phyloP scores from a whole-genome alignment of 345 rosid genomes.

The Leavenworthia alabamica region DNA sequence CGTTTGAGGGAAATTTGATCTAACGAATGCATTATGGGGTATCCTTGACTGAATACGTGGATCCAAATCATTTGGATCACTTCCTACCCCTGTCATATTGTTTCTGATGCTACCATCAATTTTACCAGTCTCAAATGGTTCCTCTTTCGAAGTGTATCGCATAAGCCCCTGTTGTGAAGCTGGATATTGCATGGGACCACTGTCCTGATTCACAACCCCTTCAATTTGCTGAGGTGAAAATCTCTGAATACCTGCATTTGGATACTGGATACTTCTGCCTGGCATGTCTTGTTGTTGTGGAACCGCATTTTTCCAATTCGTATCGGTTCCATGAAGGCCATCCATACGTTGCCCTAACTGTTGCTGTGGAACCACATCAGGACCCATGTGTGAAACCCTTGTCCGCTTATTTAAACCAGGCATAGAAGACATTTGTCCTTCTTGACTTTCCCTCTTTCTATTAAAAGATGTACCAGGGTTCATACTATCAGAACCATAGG shows the following conservation, averaged over 20 bases:
- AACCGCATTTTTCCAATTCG: conserved; percentile 58
- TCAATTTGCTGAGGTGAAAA: conserved; percentile 65
- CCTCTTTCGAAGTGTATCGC: conserved; percentile 67
- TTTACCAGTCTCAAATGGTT: conserved; percentile 65
- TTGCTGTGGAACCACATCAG: conserved; percentile 67
- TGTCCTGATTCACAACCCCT: conserved; percentile 61
- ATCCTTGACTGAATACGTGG: conserved; percentile 56
- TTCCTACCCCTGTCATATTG: conserved; percentile 46
- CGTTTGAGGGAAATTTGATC: conserved; percentile 53
- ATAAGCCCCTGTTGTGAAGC: conserved; percentile 50
- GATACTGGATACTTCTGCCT: conserved; percentile 61
- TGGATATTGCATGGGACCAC: conserved; percentile 45
- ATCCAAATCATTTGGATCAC: conserved; percentile 56
- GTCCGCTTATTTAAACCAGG: conserved; percentile 60
- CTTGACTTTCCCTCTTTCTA: conserved; percentile 72
- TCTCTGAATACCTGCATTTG: no score
- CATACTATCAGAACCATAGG: conserved; percentile 47
- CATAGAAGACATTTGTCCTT: conserved; percentile 54
- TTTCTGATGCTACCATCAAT: conserved; percentile 50
- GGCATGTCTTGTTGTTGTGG: conserved; percentile 48
- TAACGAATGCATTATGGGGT: conserved; percentile 45
- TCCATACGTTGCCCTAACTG: conserved; percentile 56
- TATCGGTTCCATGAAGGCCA: conserved; percentile 53
- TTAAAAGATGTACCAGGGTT: conserved; percentile 47
- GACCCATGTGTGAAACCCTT: conserved; percentile 41